These are phyloP conservation scores for Candida yuanshanica DNA, from an alignment of 805 yeast genomes.

Conservation along the genomic window DNA sequence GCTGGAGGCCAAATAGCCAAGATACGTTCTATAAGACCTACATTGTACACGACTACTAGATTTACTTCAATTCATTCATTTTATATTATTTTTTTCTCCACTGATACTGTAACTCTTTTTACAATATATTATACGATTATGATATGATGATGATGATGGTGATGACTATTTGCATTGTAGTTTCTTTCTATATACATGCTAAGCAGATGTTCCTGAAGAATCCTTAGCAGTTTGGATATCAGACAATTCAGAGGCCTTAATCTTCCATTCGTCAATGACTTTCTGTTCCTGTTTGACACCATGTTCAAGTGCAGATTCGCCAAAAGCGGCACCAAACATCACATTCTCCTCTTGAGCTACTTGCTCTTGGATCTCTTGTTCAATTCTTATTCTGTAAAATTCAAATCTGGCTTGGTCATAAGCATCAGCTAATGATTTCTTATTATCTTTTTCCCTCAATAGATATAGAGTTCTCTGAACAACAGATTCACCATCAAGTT, in stretches of 20 bases:
- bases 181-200: background rate
- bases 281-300: conserved; percentile 71
- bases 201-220: background rate
- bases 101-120: no score
- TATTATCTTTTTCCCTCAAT: conserved; percentile 30
- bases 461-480: conserved; percentile 68
- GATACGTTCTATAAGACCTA: background rate
- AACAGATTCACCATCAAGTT: conserved; percentile 85
- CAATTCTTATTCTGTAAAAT: conserved; percentile 80
- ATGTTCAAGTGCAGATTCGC: conserved; percentile 53
- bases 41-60: no score
- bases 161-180: background rate
- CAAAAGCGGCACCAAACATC: conserved; percentile 79
- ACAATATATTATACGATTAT: no score
- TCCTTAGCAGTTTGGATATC: conserved; percentile 17
- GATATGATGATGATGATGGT: no score
- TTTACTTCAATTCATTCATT: no score
- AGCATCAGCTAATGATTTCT: conserved; percentile 42
- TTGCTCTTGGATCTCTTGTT: conserved; percentile 68
- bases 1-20: background rate
- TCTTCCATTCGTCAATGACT: conserved; percentile 67
- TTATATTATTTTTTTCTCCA: no score
- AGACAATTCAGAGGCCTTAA: conserved; percentile 61
- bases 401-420: conserved; percentile 85
- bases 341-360: conserved; percentile 76